Conservation (phyloP, 2,329 filamentous ascomycete species). For the Penicillium occitanis region DNA sequence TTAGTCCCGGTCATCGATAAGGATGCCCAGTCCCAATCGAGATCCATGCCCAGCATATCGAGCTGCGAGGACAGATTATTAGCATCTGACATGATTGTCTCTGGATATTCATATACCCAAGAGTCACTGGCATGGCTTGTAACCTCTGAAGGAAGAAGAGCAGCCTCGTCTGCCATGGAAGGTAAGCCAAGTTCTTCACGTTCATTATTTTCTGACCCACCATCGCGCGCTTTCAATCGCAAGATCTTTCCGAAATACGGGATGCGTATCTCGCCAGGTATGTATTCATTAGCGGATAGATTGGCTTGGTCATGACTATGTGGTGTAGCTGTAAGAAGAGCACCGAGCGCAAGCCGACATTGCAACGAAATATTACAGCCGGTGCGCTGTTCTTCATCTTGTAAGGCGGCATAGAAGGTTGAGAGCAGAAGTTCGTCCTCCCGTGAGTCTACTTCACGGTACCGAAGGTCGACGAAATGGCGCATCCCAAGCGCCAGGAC, state of each 20-base stretch:
- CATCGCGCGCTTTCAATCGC: not conserved
- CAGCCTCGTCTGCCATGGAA: not conserved
- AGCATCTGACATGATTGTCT: not conserved
- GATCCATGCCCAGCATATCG: constrained; percentile 1
- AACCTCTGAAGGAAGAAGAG: not conserved
- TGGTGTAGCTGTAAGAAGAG: not conserved
- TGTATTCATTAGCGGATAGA: not conserved
- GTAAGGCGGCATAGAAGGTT: not conserved
- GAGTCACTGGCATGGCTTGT: not conserved
- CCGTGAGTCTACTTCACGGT: not conserved
- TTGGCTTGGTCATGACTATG: not conserved
- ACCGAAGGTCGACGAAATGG: not conserved
- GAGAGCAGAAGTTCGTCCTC: not conserved
- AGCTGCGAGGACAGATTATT: not conserved
- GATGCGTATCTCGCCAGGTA: not conserved
- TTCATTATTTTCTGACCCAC: not conserved
- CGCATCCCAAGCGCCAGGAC: constrained; percentile 2
- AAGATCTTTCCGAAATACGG: constrained; percentile 7
- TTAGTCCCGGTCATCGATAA: not conserved
- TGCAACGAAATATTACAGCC: not conserved
- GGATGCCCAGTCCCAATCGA: constrained; percentile 10
- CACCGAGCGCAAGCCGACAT: not conserved
- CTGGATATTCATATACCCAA: constrained; percentile 4
- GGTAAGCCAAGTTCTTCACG: not conserved
- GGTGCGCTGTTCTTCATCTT: not conserved